These are phyloP conservation scores for Thuja plicata DNA, from an alignment of 83 land plant species.

Conservation along the genomic window DNA sequence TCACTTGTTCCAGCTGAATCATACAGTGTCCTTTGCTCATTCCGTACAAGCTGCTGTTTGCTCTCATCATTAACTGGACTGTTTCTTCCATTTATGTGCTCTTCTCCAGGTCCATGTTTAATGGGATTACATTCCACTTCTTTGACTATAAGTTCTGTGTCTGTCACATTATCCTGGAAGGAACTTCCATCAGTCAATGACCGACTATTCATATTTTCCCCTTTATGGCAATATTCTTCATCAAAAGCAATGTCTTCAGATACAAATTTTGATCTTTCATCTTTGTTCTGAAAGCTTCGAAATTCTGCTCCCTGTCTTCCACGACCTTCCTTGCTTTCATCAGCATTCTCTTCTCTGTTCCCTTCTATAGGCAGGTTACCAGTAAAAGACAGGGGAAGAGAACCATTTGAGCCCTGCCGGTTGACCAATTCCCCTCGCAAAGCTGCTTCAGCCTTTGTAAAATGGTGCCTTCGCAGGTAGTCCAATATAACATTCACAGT, in stretches of 20 bases:
- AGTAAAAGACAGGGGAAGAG: slow-evolving; percentile 18
- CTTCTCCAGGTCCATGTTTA: slow-evolving; percentile 25
- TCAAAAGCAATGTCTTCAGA: slow-evolving; percentile 16
- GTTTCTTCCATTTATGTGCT: slow-evolving; percentile 17
- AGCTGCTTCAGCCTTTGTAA: slow-evolving; percentile 74
- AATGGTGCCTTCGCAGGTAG: slow-evolving; percentile 56
- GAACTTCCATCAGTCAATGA: not conserved
- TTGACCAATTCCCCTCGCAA: slow-evolving; percentile 56
- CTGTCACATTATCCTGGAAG: slow-evolving; percentile 11
- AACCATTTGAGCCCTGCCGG: slow-evolving; percentile 39
- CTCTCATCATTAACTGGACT: not conserved
- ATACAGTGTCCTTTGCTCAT: not conserved
- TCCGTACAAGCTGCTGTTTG: not conserved
- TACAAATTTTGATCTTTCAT: not conserved
- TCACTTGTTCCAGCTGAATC: slow-evolving; percentile 5
- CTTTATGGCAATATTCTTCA: slow-evolving; percentile 8
- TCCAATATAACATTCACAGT: slow-evolving; percentile 62
- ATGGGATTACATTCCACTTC: slow-evolving; percentile 43
- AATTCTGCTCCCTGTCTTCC: slow-evolving; percentile 2
- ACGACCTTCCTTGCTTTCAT: slow-evolving; percentile 19
- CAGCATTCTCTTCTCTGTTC: slow-evolving; percentile 6
- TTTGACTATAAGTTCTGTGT: slow-evolving; percentile 52
- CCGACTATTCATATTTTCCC: not conserved
- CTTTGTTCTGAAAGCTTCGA: not conserved
- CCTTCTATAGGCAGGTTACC: slow-evolving; percentile 12